Base-by-base conservation (phyloP, 2,329 filamentous ascomycete species). In the Dothideomycetidae sp. region DNA sequence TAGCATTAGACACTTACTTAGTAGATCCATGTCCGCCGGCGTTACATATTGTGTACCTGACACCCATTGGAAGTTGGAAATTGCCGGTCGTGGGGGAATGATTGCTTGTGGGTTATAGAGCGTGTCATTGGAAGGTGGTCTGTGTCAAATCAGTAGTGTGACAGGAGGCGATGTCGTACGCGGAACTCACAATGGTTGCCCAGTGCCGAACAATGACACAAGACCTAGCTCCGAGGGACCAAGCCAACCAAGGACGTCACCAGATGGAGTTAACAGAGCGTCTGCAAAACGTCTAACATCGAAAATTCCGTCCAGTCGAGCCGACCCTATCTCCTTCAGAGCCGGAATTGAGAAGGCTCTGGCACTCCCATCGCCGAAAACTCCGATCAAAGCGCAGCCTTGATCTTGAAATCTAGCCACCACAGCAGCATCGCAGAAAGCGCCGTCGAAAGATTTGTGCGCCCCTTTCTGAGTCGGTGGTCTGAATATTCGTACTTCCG, bases 51-150 rank as follows among this genome's bases (percentile, higher is more conserved):
- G 88, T 1, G 88, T 96, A 3, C 90, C 90, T 0, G 85, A 81
- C 36, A 98, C 84, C 90, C 90, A 98, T 59, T 96, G 85, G 26
- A 98, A 60, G 50, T 92, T 93, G 13, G 82, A 92, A 42, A 98
- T 98, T 0, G 85, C 93, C 1, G 90, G 90, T 2, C 90, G 75
- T 10, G 83, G 70, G 2, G 86, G 88, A 14, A 81, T 70, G 11
- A 71, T 53, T 1, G 82, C 70, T 41, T 81, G 68, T 0, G 81
- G 76, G 53, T 96, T 93, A 57, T 82, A 73, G 3, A 98, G 66
- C 5, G 67, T 73, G 53, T 94, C 86, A n/a, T 73, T 62, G 11
- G 63, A 62, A 30, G 53, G 58, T n/a, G 44, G 46, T 37, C 65
- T 68, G 41, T 35, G 23, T 21, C 10, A 3, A 16, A 14, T 4